Base-by-base conservation (phyloP, 148 eudicot species). In the Silene latifolia region DNA sequence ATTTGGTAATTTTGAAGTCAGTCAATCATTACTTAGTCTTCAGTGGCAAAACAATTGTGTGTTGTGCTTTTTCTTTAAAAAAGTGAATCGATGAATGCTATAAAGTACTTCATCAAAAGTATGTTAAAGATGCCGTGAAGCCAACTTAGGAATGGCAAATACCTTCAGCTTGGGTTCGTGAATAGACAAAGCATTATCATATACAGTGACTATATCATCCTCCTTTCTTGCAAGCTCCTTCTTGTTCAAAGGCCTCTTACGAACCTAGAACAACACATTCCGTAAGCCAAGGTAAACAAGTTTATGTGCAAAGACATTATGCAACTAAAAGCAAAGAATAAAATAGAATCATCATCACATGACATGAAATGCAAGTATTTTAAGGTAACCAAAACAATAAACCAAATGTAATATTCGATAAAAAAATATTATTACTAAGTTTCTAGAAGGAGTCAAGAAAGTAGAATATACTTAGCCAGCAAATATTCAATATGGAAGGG, bases 111-210 rank as follows among this genome's bases (percentile, higher is more conserved):
- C 42, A 35, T n/a, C 74, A 63, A 15, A 68, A 67, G 19, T 59
- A 17, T 35, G 59, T n/a, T 53, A 5, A 42, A 11, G 48, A 27
- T 0, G 67, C 7, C 15, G 15, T 19, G 46, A 57, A 74, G 63
- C 51, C 69, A 58, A 24, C 57, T 71, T 32, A 51, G 29, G 53
- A 68, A 21, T 8, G 15, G 19, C 64, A 48, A 78, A 71, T 82
- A 95, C 99, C 99, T 95, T 95, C 69, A 92, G 78, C 79, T 90
- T 95, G 73, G 97, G 92, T 82, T 95, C 99, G 46, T 95, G 97
- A 58, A 95, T 97, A 60, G 94, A 80, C 78, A 93, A 77, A 69
- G 90, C 82, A 89, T 89, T 93, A 74, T 86, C 91, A 19, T 60
- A 69, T 25, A 92, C 99, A 77, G 89, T 80, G 74, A 95, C 99